Evolutionary conservation across 768 basidiomycete species (phyloP), one percentile per base, ranked within the genome.

Genomic region (Psilocybe azurescens): DNA sequence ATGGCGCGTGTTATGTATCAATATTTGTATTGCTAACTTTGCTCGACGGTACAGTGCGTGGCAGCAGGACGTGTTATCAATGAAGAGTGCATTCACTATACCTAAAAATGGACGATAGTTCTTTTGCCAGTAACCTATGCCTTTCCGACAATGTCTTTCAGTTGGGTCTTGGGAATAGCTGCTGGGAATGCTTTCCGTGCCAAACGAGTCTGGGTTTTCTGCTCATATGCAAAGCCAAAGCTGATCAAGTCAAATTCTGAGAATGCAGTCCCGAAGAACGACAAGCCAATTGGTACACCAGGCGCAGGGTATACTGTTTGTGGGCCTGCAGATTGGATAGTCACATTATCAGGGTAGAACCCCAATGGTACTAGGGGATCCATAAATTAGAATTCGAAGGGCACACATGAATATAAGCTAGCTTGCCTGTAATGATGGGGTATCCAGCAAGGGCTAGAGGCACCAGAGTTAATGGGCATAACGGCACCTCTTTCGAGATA

Each of bases 221-320:
- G 88, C 70, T 90, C 89, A 63, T 86, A 89, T 1, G 88, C 87
- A 72, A 81, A 89, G 2, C 79, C 89, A 61, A 85, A 81, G 0
- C 82, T 77, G 59, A 90, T 79, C 49, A 89, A 76, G 18, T 79
- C 72, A 67, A 81, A 83, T 59, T 89, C 89, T 47, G 83, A 83
- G 70, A 84, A 89, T 13, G 83, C 84, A 0, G 86, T 85, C 0
- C 86, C 86, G 9, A 88, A 66, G 74, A 89, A 89, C 3, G 86
- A 82, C 5, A 89, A 70, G 1, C 88, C 88, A 32, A 63, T 54
- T 11, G 62, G 87, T 44, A 84, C 80, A 10, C 85, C 85, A 3
- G 85, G 87, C 0, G 80, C 81, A 0, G 84, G 81, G 57, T 81
- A 83, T 0, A 82, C 75, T 2, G 80, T 78, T 60, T 67, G 64